These are phyloP conservation scores for Tuber umbilicatum DNA, from an alignment of 495 filamentous ascomycete genomes.

Conservation along the genomic window DNA sequence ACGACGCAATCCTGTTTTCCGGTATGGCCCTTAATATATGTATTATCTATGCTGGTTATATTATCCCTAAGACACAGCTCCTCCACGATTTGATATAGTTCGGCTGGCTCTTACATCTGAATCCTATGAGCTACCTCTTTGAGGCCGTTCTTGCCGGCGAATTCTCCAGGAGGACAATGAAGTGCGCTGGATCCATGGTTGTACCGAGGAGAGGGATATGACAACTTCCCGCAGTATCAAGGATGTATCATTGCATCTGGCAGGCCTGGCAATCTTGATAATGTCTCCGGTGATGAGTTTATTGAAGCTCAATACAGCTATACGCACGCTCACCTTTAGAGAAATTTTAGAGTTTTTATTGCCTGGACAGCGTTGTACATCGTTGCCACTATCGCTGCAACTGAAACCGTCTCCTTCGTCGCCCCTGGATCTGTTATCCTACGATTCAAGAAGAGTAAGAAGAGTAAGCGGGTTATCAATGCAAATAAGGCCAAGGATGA, in stretches of 20 bases:
- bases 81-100: conserved; percentile 49
- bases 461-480: conserved; percentile 35
- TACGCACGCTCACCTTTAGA: conserved; percentile 62
- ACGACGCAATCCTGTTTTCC: conserved; percentile 65
- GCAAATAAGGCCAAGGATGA: conserved; percentile 23
- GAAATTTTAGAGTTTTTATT: conserved; percentile 68
- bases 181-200: conserved; percentile 54
- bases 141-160: conserved; percentile 44
- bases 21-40: conserved; percentile 53
- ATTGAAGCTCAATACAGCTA: conserved; percentile 53
- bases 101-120: conserved; percentile 54
- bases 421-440: conserved; percentile 43
- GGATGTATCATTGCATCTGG: conserved; percentile 58
- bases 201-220: conserved; percentile 52
- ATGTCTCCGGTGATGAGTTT: conserved; percentile 55
- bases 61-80: conserved; percentile 47
- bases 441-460: conserved; percentile 39
- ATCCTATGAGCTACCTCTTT: conserved; percentile 52
- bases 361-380: conserved; percentile 64
- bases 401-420: conserved; percentile 56
- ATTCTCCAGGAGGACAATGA: conserved; percentile 47
- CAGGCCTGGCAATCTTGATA: conserved; percentile 21
- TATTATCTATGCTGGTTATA: conserved; percentile 53
- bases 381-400: conserved; percentile 57
- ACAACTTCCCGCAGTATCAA: conserved; percentile 49